Conservation (phyloP, 2,329 filamentous ascomycete genomes). For the Ceratocystis colombiana region DNA sequence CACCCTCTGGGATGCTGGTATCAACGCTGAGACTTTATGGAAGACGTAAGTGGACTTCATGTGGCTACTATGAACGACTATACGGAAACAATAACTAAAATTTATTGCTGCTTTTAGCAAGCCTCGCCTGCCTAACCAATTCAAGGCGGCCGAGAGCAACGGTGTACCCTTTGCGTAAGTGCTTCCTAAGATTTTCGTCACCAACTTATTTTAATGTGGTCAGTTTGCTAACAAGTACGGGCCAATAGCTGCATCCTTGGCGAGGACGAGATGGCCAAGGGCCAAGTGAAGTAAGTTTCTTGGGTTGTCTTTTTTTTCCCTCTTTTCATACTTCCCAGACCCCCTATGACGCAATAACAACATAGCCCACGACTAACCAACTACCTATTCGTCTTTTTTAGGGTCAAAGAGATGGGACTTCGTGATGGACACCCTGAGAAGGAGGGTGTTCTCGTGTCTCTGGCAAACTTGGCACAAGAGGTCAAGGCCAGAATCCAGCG, state of each 20-base stretch:
- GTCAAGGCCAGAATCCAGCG: slow-evolving; percentile 42
- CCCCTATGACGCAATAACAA: neutral
- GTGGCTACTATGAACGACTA: neutral
- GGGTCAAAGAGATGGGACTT: slow-evolving; percentile 66
- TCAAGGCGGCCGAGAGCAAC: slow-evolving; percentile 74
- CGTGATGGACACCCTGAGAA: slow-evolving; percentile 79
- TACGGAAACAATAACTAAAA: neutral
- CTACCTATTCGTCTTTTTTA: neutral
- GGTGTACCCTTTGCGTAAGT: slow-evolving; percentile 62
- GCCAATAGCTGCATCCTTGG: slow-evolving; percentile 61
- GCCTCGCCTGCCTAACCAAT: slow-evolving; percentile 78
- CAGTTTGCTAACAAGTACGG: slow-evolving; percentile 9
- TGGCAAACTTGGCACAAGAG: slow-evolving; percentile 53
- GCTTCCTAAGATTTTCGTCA: neutral
- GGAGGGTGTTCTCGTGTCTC: slow-evolving; percentile 66
- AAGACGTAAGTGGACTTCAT: slow-evolving; percentile 42
- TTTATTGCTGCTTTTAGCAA: slow-evolving; percentile 41
- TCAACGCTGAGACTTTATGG: slow-evolving; percentile 84
- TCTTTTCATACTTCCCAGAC: neutral
- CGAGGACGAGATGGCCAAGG: slow-evolving; percentile 74
- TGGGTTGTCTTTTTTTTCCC: neutral
- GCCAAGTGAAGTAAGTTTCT: slow-evolving; percentile 54
- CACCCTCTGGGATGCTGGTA: slow-evolving; percentile 72
- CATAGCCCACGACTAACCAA: neutral
- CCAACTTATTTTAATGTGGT: neutral